Base-by-base conservation (phyloP, 2,329 filamentous ascomycete genomes). In the Exophiala aquamarina region DNA sequence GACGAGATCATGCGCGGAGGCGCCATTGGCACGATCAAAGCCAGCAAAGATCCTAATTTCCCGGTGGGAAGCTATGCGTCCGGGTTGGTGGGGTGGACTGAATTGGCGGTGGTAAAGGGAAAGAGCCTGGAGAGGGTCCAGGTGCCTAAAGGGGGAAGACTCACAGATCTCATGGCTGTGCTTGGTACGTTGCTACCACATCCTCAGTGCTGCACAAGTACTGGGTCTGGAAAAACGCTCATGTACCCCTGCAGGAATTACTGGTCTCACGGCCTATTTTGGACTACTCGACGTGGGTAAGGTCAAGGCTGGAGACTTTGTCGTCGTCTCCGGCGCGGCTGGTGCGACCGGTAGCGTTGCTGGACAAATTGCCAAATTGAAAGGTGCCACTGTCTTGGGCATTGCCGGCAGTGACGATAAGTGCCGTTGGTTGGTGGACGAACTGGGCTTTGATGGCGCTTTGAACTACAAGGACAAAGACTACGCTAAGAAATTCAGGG, bases 321-420 rank as follows among this genome's bases (percentile, higher is more conserved):
- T 92, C 1, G 85, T 91, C 6, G 84, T 92, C 0, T 86, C 82
- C 7, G 87, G 86, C 5, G 87, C 87, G 2, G 87, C 87, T 0
- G 87, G 87, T 2, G 87, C 87, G 0, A 91, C 87, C 0, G 87
- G 87, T 1, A 85, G 79, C 60, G 79, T 91, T 1, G 87, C 81
- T 0, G 86, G 85, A 0, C 87, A 92, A 68, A 88, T 91, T 56
- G 85, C 86, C 14, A 89, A 88, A 72, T 69, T 89, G 43, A 81
- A 82, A 65, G 87, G 84, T 10, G 78, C 57, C 68, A 78, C 70
- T 56, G 80, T 88, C 10, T 66, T 86, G 17, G 85, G 84, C 5
- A 73, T 88, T 52, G 83, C 83, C 1, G 85, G 85, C 0, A 77
- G 74, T 44, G 75, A 81, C 28, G 81, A 84, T 29, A 89, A 89